phyloP scores from a whole-genome alignment of 345 rosid species.

The Ceriops zippeliana region DNA sequence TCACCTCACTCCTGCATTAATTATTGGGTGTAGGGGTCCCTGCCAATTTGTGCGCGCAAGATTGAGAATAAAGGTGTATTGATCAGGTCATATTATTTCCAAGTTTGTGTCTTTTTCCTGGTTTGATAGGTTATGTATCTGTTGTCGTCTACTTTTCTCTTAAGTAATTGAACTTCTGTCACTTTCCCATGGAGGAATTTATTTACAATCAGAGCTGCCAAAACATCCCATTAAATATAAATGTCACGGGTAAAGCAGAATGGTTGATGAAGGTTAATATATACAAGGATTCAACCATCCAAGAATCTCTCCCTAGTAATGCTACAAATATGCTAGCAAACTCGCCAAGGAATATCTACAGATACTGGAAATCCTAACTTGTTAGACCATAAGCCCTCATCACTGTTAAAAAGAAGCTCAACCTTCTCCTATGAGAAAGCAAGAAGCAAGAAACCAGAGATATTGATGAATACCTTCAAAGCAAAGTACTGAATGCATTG shows the following conservation, averaged over 20 bases:
- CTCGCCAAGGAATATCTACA: too few relatives aligned
- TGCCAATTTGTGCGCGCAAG: constrained; percentile 7
- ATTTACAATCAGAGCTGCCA: background rate
- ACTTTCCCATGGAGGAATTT: background rate
- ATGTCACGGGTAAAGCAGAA: background rate
- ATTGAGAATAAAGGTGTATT: background rate
- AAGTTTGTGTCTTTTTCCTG: background rate
- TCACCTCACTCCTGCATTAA: background rate
- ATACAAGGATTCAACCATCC: too few relatives aligned
- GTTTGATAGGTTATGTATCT: constrained; percentile 5
- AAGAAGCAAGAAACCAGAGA: too few relatives aligned
- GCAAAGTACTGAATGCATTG: too few relatives aligned
- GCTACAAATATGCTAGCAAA: too few relatives aligned
- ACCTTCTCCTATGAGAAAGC: too few relatives aligned
- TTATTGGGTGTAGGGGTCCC: background rate
- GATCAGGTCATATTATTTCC: background rate
- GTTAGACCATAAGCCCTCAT: too few relatives aligned
- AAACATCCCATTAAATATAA: background rate
- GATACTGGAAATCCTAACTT: too few relatives aligned
- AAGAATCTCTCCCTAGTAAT: too few relatives aligned
- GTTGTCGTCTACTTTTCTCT: background rate
- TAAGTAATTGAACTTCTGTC: background rate
- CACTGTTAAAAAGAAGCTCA: too few relatives aligned
- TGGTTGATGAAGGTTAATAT: too few relatives aligned
- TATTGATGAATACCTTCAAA: too few relatives aligned